These are phyloP conservation scores for Paraphoma sp. DNA, from an alignment of 2,329 filamentous ascomycete genomes.

Conservation along the genomic window DNA sequence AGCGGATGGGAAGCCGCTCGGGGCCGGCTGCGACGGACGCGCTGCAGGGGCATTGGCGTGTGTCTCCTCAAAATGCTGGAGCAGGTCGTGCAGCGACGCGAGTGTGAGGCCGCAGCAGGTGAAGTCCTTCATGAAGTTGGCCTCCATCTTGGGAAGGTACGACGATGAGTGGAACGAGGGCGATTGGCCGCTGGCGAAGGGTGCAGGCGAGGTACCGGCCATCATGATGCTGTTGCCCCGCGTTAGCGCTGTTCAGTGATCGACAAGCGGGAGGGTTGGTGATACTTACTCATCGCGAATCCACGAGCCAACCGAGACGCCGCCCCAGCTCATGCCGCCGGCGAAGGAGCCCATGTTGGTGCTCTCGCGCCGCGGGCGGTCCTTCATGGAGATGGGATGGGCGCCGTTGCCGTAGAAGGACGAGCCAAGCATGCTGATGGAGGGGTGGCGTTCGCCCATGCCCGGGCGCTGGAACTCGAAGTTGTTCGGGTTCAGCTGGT, in stretches of 20 bases:
- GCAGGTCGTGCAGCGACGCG: constrained; percentile 88
- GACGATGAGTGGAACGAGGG: constrained; percentile 96
- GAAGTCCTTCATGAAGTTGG: constrained; percentile 97
- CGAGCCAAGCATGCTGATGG: constrained; percentile 54
- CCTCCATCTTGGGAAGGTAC: constrained; percentile 94
- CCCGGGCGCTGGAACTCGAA: constrained; percentile 41
- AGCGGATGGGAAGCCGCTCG: constrained; percentile 47
- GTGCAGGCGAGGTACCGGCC: constrained; percentile 93
- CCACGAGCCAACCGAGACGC: constrained; percentile 94
- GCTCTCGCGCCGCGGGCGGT: constrained; percentile 64
- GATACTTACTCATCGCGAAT: constrained; percentile 93
- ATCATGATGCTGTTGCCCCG: constrained; percentile 77
- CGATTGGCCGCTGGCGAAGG: constrained; percentile 72
- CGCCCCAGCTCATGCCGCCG: constrained; percentile 95
- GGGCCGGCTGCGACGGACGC: constrained; percentile 57
- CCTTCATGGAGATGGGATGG: constrained; percentile 66
- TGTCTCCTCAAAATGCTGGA: constrained; percentile 96
- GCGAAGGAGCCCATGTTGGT: constrained; percentile 67
- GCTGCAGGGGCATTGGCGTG: constrained; percentile 75
- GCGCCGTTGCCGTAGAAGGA: constrained; percentile 65
- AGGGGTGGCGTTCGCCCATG: constrained; percentile 60
- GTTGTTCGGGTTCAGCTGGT: constrained; percentile 48
- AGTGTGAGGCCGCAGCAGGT: constrained; percentile 90
- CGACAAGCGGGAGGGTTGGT: constrained; percentile 1
- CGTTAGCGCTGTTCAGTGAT: constrained; percentile 26